Evolutionary conservation across 345 rosid genomes (phyloP).

Genomic region (Eucalyptus albens): DNA sequence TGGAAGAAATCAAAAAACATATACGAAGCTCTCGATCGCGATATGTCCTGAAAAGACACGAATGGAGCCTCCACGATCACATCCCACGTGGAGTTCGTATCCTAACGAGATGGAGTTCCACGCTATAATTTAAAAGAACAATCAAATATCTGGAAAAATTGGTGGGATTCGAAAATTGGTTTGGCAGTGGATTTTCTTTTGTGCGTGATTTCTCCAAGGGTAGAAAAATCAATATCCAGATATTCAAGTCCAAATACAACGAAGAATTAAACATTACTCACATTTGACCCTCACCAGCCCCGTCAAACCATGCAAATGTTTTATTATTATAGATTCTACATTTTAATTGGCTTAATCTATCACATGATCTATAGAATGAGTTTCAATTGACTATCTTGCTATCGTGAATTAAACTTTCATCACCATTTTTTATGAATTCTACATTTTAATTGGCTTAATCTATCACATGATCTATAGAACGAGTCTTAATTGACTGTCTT

Average conservation of each 20-base stretch:
- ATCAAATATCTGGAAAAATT: not conserved
- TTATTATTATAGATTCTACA: too few species aligned
- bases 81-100: not conserved
- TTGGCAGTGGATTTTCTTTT: not conserved
- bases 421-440: accelerated
- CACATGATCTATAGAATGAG: not conserved
- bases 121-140: not conserved
- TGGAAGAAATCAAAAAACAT: not conserved
- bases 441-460: not conserved
- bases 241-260: not conserved
- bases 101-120: not conserved
- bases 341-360: not conserved
- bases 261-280: not conserved
- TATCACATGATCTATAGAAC: not conserved
- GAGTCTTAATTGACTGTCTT: not conserved
- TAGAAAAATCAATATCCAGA: not conserved
- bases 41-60: not conserved
- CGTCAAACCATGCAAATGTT: not conserved
- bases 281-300: not conserved
- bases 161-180: not conserved
- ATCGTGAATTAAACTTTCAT: not conserved
- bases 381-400: not conserved
- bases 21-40: not conserved
- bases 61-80: not conserved
- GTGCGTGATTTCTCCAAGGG: not conserved